These are phyloP conservation scores for Rhododendron ovatum DNA, from an alignment of 148 eudicot genomes.

Conservation along the genomic window DNA sequence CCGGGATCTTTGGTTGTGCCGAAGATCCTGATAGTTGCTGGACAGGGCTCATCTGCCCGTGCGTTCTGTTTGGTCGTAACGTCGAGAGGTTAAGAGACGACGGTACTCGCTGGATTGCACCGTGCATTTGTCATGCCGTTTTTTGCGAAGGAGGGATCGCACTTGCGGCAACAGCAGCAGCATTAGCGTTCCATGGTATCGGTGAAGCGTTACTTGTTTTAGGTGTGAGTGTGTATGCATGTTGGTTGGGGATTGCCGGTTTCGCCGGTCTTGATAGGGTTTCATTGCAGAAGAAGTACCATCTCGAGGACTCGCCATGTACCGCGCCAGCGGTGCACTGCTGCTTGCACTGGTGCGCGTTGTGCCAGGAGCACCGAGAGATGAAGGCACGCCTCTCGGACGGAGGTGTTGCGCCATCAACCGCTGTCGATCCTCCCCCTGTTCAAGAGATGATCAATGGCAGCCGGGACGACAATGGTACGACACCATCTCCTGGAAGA, in stretches of 20 bases:
- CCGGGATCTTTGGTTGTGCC: conserved; percentile 86
- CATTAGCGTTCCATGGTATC: conserved; percentile 48
- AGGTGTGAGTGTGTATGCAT: conserved; percentile 24
- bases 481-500: no score
- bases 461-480: no score
- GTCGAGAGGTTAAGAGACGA: conserved; percentile 72
- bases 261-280: conserved; percentile 64
- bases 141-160: conserved; percentile 86
- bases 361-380: no score
- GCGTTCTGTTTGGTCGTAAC: conserved; percentile 83
- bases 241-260: conserved; percentile 84
- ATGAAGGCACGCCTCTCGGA: no score
- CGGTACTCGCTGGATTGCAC: conserved; percentile 53
- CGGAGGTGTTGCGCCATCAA: no score
- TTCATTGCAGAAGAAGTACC: conserved; percentile 67
- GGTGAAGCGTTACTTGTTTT: not conserved
- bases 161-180: conserved; percentile 63
- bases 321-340: no score
- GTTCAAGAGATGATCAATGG: no score
- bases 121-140: conserved; percentile 77
- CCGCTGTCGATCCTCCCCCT: no score
- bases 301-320: conserved; percentile 58
- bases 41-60: conserved; percentile 85
- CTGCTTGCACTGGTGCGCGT: no score
- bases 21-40: conserved; percentile 85